Percentiles rank a stretch among this genome's conserved stretches.
Evolutionary conservation across 352 stramenopile genomes (phyloP).

Genomic region (Pythium oligandrum): DNA sequence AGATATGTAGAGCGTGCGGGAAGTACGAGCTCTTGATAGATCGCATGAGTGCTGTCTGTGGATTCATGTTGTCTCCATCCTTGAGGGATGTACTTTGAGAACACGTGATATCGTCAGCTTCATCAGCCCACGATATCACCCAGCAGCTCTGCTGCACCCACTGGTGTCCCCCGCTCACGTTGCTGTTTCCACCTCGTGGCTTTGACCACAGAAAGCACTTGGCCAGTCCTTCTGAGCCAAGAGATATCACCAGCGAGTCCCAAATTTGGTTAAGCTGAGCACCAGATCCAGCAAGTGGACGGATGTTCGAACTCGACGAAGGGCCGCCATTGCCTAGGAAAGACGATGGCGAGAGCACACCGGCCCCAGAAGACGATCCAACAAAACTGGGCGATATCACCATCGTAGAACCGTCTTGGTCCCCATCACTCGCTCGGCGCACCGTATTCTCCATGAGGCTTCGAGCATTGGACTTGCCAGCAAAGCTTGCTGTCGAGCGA

Average conservation of each 20-base stretch:
- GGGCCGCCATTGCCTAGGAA: background rate
- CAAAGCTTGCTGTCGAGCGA: background rate
- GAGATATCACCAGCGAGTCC: conserved; percentile 71
- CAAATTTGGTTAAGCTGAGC: conserved; percentile 29
- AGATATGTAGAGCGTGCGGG: conserved; percentile 49
- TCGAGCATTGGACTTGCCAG: conserved; percentile 3
- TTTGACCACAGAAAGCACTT: conserved; percentile 83
- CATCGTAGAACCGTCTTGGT: background rate
- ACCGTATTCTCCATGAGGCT: conserved; percentile 9
- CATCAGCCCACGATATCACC: conserved; percentile 81
- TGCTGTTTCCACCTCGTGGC: conserved; percentile 32
- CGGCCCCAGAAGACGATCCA: too few species aligned
- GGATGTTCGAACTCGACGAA: background rate
- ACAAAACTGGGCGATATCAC: background rate
- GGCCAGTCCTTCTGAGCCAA: conserved; percentile 68
- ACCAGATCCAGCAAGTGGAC: too few species aligned
- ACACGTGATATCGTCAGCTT: conserved; percentile 80
- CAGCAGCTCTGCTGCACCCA: conserved; percentile 80
- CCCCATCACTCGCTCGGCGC: conserved; percentile 9
- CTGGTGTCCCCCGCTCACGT: conserved; percentile 26
- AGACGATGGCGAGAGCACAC: background rate
- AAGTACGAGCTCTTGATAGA: conserved; percentile 83
- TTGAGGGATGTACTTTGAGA: conserved; percentile 79
- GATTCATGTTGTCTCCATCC: conserved; percentile 81
- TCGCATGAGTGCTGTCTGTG: conserved; percentile 70